These are phyloP conservation scores for Tetrapisispora arboricola DNA, from an alignment of 805 yeast species.

Conservation along the genomic window DNA sequence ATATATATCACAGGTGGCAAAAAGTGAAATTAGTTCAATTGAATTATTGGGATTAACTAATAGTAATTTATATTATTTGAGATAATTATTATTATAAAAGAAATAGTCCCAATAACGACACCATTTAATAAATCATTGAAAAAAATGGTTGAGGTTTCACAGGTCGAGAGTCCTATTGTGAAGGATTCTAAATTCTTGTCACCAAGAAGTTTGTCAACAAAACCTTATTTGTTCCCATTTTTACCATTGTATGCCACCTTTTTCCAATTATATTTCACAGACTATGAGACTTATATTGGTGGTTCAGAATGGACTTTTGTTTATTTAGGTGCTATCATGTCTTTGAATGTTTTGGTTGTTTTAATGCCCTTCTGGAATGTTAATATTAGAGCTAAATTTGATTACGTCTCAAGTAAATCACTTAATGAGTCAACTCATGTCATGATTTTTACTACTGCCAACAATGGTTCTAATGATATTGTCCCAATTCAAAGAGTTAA, in stretches of 20 bases:
- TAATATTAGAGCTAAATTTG: slow-evolving; percentile 55
- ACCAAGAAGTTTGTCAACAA: slow-evolving; percentile 46
- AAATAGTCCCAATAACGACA: too few relatives aligned
- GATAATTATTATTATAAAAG: too few relatives aligned
- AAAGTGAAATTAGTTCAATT: too few relatives aligned
- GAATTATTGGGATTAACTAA: too few relatives aligned
- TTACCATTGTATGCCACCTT: slow-evolving; percentile 67
- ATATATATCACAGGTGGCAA: too few relatives aligned
- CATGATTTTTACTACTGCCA: slow-evolving; percentile 70
- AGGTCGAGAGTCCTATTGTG: slow-evolving; percentile 66
- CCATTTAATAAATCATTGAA: too few relatives aligned
- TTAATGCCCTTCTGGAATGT: slow-evolving; percentile 93
- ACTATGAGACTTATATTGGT: slow-evolving; percentile 72
- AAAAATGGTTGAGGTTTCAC: slow-evolving; percentile 3
- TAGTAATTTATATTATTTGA: background rate
- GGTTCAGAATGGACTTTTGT: slow-evolving; percentile 97
- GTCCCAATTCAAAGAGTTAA: slow-evolving; percentile 46
- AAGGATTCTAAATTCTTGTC: slow-evolving; percentile 63
- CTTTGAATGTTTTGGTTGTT: slow-evolving; percentile 68
- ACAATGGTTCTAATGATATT: slow-evolving; percentile 79
- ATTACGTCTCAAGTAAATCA: slow-evolving; percentile 44
- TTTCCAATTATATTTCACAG: slow-evolving; percentile 48
- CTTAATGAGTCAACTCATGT: slow-evolving; percentile 61
- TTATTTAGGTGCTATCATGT: slow-evolving; percentile 59
- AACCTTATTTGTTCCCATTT: slow-evolving; percentile 82